phyloP scores from a whole-genome alignment of 139 green algal genomes.

The Chlorella ohadii region DNA sequence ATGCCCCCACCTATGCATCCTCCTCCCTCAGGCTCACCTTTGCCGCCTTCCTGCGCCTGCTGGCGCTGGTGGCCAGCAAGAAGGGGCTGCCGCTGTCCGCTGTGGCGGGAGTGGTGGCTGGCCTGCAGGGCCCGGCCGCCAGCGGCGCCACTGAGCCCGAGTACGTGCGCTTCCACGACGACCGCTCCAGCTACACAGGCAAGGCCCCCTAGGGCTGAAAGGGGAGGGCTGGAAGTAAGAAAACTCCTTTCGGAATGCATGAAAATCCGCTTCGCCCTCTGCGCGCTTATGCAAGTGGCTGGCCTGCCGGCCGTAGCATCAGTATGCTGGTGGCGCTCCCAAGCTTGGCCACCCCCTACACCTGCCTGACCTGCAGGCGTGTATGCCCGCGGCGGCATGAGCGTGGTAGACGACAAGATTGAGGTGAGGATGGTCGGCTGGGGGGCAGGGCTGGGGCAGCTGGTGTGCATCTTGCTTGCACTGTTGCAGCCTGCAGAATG shows the following conservation, averaged over 20 bases:
- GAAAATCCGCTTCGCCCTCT: no score
- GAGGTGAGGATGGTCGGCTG: background rate
- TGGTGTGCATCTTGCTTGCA: no score
- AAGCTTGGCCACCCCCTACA: background rate
- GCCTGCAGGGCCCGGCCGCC: background rate
- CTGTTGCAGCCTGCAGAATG: no score
- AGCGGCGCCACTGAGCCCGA: constrained; percentile 9
- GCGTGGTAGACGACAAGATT: background rate
- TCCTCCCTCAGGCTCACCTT: constrained; percentile 1
- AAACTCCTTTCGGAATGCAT: no score
- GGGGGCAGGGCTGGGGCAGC: no score
- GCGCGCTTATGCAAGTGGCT: no score
- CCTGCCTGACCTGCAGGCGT: background rate
- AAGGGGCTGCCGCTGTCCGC: background rate
- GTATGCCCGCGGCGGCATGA: constrained; percentile 19
- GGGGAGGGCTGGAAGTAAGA: no score
- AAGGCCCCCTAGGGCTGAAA: no score
- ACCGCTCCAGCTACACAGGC: constrained; percentile 17
- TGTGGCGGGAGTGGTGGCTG: background rate
- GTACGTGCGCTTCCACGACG: background rate
- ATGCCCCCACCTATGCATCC: no score
- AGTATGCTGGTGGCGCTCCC: no score
- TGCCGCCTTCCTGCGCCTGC: constrained; percentile 13
- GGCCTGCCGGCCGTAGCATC: no score
- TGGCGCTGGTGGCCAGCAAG: constrained; percentile 10